Conservation (phyloP, 352 stramenopile species). For the Globisporangium nodosum region DNA sequence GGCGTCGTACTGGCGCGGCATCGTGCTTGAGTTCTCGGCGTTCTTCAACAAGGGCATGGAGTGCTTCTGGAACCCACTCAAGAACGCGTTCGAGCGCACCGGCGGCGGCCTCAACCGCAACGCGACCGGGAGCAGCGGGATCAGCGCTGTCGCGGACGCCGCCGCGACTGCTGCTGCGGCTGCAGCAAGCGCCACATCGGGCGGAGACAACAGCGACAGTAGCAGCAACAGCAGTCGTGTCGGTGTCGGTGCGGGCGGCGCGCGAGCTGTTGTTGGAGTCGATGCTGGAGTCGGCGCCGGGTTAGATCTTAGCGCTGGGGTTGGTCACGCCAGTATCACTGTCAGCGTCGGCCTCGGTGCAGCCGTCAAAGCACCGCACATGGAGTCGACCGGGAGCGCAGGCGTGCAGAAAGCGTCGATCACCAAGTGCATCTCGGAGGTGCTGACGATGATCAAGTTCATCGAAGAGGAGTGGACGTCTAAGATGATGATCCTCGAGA, state of each 20-base stretch:
- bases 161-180: constrained; percentile 3
- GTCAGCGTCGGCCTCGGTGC: background rate
- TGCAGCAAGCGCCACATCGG: background rate
- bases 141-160: constrained; percentile 5
- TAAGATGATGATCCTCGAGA: constrained; percentile 69
- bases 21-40: constrained; percentile 54
- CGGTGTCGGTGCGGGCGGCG: background rate
- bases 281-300: background rate
- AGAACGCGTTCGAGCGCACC: constrained; percentile 42
- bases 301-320: background rate
- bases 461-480: constrained; percentile 67
- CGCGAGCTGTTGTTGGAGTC: background rate
- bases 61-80: constrained; percentile 61
- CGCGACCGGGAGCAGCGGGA: constrained; percentile 5
- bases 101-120: constrained; percentile 12
- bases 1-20: constrained; percentile 54
- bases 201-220: background rate
- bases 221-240: background rate
- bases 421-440: constrained; percentile 51
- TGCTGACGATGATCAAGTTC: constrained; percentile 61
- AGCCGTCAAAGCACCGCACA: background rate
- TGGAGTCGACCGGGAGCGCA: background rate
- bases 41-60: constrained; percentile 63
- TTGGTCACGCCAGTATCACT: too few species aligned
- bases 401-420: constrained; percentile 19